These are phyloP conservation scores for Zygosaccharomyces bisporus DNA, from an alignment of 805 yeast species.

Conservation along the genomic window DNA sequence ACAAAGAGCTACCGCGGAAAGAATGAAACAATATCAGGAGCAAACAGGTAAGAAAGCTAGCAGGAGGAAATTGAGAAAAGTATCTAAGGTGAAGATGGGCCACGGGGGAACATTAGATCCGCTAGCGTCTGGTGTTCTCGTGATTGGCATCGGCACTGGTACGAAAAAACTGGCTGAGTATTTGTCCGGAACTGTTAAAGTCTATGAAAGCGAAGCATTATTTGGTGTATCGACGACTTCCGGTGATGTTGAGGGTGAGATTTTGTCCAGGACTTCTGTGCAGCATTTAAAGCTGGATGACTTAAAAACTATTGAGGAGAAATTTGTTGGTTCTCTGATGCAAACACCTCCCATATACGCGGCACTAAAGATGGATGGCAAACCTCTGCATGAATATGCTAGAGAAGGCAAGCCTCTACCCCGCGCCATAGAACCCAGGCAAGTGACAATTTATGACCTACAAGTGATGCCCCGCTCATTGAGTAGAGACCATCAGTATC, in stretches of 20 bases:
- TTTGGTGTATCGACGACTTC: slow-evolving; percentile 91
- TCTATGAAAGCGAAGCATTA: slow-evolving; percentile 78
- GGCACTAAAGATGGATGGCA: slow-evolving; percentile 92
- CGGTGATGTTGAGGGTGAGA: slow-evolving; percentile 88
- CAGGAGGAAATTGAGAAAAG: slow-evolving; percentile 47
- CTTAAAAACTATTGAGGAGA: slow-evolving; percentile 47
- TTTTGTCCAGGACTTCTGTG: slow-evolving; percentile 54
- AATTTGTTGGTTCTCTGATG: slow-evolving; percentile 73
- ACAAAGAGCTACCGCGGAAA: slow-evolving; percentile 45
- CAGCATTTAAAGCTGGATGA: slow-evolving; percentile 54
- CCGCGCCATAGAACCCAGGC: slow-evolving; percentile 70
- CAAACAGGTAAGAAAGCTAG: slow-evolving; percentile 45
- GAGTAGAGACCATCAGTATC: slow-evolving; percentile 52
- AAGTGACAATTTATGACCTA: slow-evolving; percentile 56
- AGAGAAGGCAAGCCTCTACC: slow-evolving; percentile 84
- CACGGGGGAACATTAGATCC: slow-evolving; percentile 99
- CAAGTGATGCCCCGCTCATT: slow-evolving; percentile 50
- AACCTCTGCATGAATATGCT: slow-evolving; percentile 91
- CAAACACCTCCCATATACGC: slow-evolving; percentile 96
- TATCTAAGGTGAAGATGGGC: slow-evolving; percentile 77
- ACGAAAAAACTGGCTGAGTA: slow-evolving; percentile 76
- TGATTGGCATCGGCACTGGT: slow-evolving; percentile 89
- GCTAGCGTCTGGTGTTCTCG: slow-evolving; percentile 87
- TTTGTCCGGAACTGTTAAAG: slow-evolving; percentile 69
- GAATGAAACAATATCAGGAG: slow-evolving; percentile 40